Conservation (phyloP, 176 grass and related monocot species). For the Aegilops speltoides region DNA sequence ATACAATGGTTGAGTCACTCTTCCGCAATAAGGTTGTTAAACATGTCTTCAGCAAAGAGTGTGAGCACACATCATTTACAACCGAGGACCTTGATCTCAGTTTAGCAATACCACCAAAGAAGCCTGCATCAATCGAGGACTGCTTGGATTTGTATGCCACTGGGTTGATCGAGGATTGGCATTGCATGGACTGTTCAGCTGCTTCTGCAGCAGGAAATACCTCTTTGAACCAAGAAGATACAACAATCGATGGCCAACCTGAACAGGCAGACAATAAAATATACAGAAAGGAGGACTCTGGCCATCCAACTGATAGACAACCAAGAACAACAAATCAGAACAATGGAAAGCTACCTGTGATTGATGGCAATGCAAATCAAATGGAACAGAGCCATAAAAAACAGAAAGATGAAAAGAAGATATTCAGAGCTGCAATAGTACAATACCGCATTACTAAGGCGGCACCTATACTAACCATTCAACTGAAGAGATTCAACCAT, state of each 20-base stretch:
- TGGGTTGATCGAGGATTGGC: conserved; percentile 56
- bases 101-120: conserved; percentile 60
- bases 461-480: conserved; percentile 51
- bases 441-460: conserved; percentile 27
- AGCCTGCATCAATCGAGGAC: conserved; percentile 60
- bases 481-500: conserved; percentile 58
- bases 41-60: conserved; percentile 48
- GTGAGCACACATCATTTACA: conserved; percentile 54
- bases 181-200: conserved; percentile 28
- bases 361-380: neutral
- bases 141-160: conserved; percentile 68
- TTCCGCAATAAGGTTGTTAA: conserved; percentile 26
- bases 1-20: no score
- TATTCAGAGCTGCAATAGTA: conserved; percentile 29
- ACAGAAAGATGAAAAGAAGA: conserved; percentile 16
- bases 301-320: neutral
- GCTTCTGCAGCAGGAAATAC: neutral
- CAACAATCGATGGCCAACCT: neutral
- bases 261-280: neutral
- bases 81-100: conserved; percentile 60
- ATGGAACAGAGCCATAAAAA: neutral
- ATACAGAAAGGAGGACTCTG: no score
- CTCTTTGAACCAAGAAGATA: neutral
- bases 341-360: neutral
- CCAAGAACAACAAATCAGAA: neutral